Evolutionary conservation across 2,329 filamentous ascomycete species (phyloP).

Genomic region (Teratosphaeria epicoccoides): DNA sequence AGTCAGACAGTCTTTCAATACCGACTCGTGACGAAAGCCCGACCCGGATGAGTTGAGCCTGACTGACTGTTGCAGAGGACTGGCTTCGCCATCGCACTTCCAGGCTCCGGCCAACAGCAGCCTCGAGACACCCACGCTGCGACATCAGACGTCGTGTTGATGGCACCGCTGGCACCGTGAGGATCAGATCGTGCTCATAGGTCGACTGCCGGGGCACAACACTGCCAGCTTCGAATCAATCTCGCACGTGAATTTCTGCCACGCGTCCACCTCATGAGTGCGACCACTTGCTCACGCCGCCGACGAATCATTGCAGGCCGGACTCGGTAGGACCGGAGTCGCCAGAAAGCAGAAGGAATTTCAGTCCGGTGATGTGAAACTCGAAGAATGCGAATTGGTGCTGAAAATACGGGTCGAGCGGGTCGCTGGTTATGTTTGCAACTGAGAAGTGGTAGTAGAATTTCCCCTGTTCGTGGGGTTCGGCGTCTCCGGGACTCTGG

Average conservation of each 20-base stretch:
- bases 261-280: conserved; percentile 50
- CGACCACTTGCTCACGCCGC: conserved; percentile 52
- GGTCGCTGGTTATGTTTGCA: conserved; percentile 47
- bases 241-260: conserved; percentile 68
- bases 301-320: conserved; percentile 55
- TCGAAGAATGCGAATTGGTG: conserved; percentile 58
- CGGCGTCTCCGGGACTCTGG: conserved; percentile 60
- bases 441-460: conserved; percentile 66
- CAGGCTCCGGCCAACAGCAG: conserved; percentile 46
- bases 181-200: conserved; percentile 45
- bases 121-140: conserved; percentile 56
- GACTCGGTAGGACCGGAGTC: conserved; percentile 40
- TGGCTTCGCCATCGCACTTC: conserved; percentile 4
- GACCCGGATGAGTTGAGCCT: too few species aligned
- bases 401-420: conserved; percentile 52
- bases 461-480: conserved; percentile 55
- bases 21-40: too few species aligned
- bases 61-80: too few species aligned
- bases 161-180: conserved; percentile 51
- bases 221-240: conserved; percentile 54
- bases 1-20: too few species aligned
- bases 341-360: conserved; percentile 51
- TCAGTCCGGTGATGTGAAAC: conserved; percentile 64
- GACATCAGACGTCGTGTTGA: conserved; percentile 50
- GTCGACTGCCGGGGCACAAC: conserved; percentile 63